Base-by-base conservation (phyloP, 163 green algal genomes). In the Scenedesmus sp. region DNA sequence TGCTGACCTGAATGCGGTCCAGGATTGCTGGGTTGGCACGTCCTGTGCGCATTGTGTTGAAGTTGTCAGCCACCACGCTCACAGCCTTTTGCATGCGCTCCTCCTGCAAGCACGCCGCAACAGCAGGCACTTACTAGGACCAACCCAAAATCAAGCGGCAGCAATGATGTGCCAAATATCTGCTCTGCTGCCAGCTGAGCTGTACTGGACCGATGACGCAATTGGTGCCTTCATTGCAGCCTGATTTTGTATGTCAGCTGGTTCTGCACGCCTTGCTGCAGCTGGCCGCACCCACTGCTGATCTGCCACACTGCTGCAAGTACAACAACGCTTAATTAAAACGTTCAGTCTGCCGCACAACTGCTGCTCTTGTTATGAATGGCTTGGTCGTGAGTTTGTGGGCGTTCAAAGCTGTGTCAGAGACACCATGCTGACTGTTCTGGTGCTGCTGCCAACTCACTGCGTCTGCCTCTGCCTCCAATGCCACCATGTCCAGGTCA, bases 21-120 rank as follows among this genome's bases (percentile, higher is more conserved):
- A 99, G 94, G 93, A 99, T 97, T 49, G 94, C 85, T 6, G 97
- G 93, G 89, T 96, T 99, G 53, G 98, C 98, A 22, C 98, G 93
- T 3, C 98, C 98, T 22, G 98, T 99, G 13, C 98, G 94, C 43
- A 99, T 95, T 40, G 96, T 99, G 89, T 95, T 94, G 91, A 99
- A 99, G 91, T 95, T 97, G 37, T 96, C 93, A 40, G 90, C 88
- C 24, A 98, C 92, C 0, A 92, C 93, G 7, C 94, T 93, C 12
- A 99, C 56, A 30, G 95, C 95, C 94, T 99, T 99, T 46, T 99
- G 95, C 97, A 99, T 99, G 24, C 94, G 93, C 43, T 99, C 97
- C 91, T 96, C 94, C 88, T 92, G 79, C 53, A 80, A 53, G 56
- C 53, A 44, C 30, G 18, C 65, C 9, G 24, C 24, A 7, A 73